phyloP scores from a whole-genome alignment of 2,329 filamentous ascomycete species.

The Exophiala sp. region DNA sequence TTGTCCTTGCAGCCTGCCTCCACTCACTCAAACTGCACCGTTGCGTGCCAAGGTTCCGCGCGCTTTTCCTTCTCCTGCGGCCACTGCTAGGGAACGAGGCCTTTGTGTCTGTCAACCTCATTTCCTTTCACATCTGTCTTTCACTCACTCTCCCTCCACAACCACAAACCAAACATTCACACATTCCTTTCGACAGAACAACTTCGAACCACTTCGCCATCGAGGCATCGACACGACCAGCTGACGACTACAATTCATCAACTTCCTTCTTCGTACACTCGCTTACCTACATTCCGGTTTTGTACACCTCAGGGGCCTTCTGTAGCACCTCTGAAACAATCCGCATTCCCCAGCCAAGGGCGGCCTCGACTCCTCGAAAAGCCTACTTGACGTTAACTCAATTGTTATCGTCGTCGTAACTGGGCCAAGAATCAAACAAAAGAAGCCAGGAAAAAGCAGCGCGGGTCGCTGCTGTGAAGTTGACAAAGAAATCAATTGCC shows the following conservation, averaged over 20 bases:
- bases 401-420: conserved; percentile 3
- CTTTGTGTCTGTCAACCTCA: neutral
- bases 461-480: conserved; percentile 21
- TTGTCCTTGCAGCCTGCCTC: neutral
- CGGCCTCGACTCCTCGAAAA: conserved; percentile 11
- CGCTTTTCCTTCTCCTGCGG: neutral
- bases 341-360: conserved; percentile 20
- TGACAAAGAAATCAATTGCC: conserved; percentile 13
- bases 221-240: conserved; percentile 14
- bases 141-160: conserved; percentile 2
- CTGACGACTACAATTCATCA: conserved; percentile 4
- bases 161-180: conserved; percentile 16
- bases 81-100: conserved; percentile 1
- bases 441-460: conserved; percentile 21
- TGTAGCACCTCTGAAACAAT: conserved; percentile 22
- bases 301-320: conserved; percentile 15
- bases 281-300: conserved; percentile 18
- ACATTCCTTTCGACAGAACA: conserved; percentile 17
- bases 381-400: neutral
- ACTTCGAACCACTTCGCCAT: conserved; percentile 22
- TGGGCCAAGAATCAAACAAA: conserved; percentile 9
- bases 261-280: conserved; percentile 14
- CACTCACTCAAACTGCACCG: neutral
- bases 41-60: neutral
- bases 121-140: conserved; percentile 10